Conservation (phyloP, 2,329 filamentous ascomycete species). For the Colletotrichum echinochloae region DNA sequence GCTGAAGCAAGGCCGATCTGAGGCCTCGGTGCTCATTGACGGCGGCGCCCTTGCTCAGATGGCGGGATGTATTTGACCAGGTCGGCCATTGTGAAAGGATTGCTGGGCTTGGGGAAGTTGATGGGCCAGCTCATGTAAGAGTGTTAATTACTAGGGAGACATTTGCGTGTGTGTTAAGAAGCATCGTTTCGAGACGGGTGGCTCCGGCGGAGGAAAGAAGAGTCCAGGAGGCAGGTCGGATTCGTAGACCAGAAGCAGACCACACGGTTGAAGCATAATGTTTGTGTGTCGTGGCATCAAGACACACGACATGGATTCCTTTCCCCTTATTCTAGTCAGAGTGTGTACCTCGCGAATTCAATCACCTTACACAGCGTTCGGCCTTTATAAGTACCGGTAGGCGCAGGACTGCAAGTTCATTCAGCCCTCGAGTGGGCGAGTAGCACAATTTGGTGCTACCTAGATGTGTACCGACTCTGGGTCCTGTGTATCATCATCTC, state of each 20-base stretch:
- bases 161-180: not conserved
- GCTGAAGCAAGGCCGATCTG: not conserved
- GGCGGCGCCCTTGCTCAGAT: too few species aligned
- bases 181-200: not conserved
- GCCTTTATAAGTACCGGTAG: too few species aligned
- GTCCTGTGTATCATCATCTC: slow-evolving; percentile 12
- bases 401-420: slow-evolving; percentile 6
- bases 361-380: not conserved
- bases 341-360: not conserved
- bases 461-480: slow-evolving; percentile 15
- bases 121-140: not conserved
- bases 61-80: not conserved
- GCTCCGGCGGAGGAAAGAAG: not conserved
- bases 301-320: not conserved
- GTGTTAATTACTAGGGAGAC: not conserved
- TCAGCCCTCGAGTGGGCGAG: slow-evolving; percentile 16
- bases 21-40: too few species aligned
- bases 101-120: not conserved
- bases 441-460: slow-evolving; percentile 31
- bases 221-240: not conserved
- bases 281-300: not conserved
- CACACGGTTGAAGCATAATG: not conserved
- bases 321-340: not conserved
- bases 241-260: too few species aligned
- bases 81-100: too few species aligned